Percentiles rank a stretch among this genome's conserved stretches.
Evolutionary conservation across 257 asterid species (phyloP).

Genomic region (Galeopsis tetrahit): DNA sequence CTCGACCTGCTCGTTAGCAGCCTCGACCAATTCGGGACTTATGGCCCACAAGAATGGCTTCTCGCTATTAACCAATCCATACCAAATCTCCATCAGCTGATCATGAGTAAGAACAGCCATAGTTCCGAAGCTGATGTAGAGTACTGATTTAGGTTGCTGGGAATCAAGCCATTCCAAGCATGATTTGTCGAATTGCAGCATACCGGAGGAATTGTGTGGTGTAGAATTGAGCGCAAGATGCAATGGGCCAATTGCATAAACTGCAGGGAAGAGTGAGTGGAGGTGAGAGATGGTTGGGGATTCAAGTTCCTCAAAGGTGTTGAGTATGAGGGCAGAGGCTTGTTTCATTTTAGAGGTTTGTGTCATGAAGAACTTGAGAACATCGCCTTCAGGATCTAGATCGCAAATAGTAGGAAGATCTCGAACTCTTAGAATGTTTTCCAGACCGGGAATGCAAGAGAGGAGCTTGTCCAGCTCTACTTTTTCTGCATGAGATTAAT

Average conservation of each 20-base stretch:
- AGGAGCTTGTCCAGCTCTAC: constrained; percentile 40
- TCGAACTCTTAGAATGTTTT: constrained; percentile 37
- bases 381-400: constrained; percentile 10
- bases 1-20: constrained; percentile 20
- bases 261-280: constrained; percentile 43
- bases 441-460: constrained; percentile 43
- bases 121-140: constrained; percentile 51
- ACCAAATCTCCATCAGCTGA: constrained; percentile 42
- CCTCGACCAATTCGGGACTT: constrained; percentile 37
- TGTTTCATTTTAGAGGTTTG: constrained; percentile 39
- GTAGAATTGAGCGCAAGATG: constrained; percentile 23
- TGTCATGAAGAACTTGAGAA: constrained; percentile 39
- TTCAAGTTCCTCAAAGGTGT: constrained; percentile 50
- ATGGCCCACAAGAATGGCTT: constrained; percentile 46
- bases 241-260: constrained; percentile 49
- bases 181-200: constrained; percentile 32
- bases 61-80: constrained; percentile 42
- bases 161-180: constrained; percentile 49
- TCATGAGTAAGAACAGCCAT: constrained; percentile 26
- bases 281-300: constrained; percentile 40
- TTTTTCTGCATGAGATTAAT: constrained; percentile 28
- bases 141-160: constrained; percentile 41
- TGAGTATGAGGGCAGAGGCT: constrained; percentile 49
- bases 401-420: constrained; percentile 51
- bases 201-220: constrained; percentile 20